Evolutionary conservation across 116 monocot genomes (phyloP), one percentile per base, ranked within the genome.

Genomic region (Posidonia oceanica): DNA sequence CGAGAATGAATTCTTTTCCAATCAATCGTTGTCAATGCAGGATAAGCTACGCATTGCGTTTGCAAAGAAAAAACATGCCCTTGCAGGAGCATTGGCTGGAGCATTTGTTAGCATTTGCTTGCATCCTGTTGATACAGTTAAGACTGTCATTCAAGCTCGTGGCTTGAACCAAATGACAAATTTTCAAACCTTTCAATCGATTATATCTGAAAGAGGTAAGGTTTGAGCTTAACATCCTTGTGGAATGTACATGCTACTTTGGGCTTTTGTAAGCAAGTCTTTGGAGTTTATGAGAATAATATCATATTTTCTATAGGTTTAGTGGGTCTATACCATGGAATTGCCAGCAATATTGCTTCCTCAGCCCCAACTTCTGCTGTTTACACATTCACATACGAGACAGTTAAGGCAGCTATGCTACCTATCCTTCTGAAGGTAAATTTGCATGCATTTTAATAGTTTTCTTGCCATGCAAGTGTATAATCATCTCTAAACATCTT

Each of bases 281-380:
- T 48, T 48, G 48, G 2, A 7, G 41, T 44, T 66, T 63, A 18
- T 11, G 12, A 20, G 41, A 66, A 18, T 66, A 66, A 66, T 17
- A 10, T 12, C n/a, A 5, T 40, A 65, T 68, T 60, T 7, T 54
- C 66, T 54, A 29, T 71, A 98, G 97, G 97, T 54, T 36, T 90
- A 39, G 69, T 77, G 64, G 90, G 97, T 69, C 87, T 98, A 14
- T 93, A 98, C 48, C 87, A 93, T 65, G 97, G 97, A 70, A 85
- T 98, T 77, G 83, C 93, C 36, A 90, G 79, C 80, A 98, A 93
- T 71, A 78, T 98, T 77, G 80, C 93, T 81, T 85, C 87, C 67
- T 85, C 93, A 48, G 93, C 98, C 41, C 98, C 98, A 75, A 93
- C 87, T 65, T 98, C 98, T 55, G 98, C 93, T 74, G 76, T 98